Evolutionary conservation across 768 basidiomycete species (phyloP), one percentile per base, ranked within the genome.

Genomic region (Piloderma croceum): DNA sequence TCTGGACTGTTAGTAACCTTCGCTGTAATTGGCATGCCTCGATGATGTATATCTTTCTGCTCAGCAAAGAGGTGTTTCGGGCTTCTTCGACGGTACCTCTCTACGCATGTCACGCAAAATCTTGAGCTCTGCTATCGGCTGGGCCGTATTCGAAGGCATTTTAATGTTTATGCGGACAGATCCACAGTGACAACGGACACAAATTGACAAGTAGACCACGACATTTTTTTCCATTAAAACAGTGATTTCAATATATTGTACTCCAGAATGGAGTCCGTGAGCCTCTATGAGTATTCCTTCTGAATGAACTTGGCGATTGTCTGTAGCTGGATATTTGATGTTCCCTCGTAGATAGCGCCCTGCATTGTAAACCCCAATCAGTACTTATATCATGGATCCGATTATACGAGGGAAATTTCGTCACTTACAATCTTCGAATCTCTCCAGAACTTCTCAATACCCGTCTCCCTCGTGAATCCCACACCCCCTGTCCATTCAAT

Each of bases 401-500:
- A 15, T 32, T 6, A n/a, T 25, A 9, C 10, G 18, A 19, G 11
- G 5, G n/a, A n/a, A n/a, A n/a, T n/a, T n/a, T n/a, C 21, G 22
- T 31, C 19, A 71, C 84, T 67, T 52, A 89, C 89, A 53, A 94
- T 93, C 74, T 96, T 97, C 5, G 90, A 92, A 62, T 97, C 94
- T 44, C 94, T 68, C 90, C 90, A 94, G 58, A 68, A 94, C 68
- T 98, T 97, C 69, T 97, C 96, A 47, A 97, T 85, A 3, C 91
- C 92, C 1, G 89, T 88, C 67, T 97, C 92, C 38, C 91, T 67
- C 39, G 91, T 94, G 64, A 88, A 93, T 0, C 91, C 94, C 36
- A 90, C 74, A 1, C 92, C 93, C 31, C 92, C 96, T 1, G 83
- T 81, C 94, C 93, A 97, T 61, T 98, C 94, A 48, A 98, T 97